phyloP scores from a whole-genome alignment of 257 asterid species.

The Oldenlandia corymbosa region DNA sequence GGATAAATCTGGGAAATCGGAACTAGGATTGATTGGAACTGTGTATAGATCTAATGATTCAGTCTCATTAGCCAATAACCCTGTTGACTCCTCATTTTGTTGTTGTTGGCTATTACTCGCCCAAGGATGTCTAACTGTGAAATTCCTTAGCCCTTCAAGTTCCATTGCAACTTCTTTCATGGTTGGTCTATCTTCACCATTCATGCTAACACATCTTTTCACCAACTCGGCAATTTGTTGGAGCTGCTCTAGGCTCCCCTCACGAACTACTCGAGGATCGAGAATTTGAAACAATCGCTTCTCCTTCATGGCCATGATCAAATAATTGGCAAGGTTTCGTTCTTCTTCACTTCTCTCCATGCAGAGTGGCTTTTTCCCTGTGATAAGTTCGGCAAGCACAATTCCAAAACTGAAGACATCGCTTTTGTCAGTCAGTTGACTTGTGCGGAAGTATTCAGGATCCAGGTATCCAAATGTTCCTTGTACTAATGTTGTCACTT shows the following conservation, averaged over 20 bases:
- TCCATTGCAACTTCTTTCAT: constrained; percentile 77
- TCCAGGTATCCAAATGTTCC: constrained; percentile 79
- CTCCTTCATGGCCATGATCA: constrained; percentile 38
- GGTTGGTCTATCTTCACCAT: constrained; percentile 59
- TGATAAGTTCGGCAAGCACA: constrained; percentile 57
- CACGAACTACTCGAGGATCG: constrained; percentile 54
- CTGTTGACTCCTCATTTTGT: constrained; percentile 19
- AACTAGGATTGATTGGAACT: constrained; percentile 25
- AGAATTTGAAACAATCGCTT: constrained; percentile 43
- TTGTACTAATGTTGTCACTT: constrained; percentile 66
- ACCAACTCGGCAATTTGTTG: constrained; percentile 41
- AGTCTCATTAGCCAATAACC: constrained; percentile 17
- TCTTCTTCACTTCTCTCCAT: constrained; percentile 36
- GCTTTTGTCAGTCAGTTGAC: constrained; percentile 65
- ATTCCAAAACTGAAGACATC: constrained; percentile 82
- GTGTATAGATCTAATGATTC: constrained; percentile 44
- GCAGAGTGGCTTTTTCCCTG: constrained; percentile 57
- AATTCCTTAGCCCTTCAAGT: constrained; percentile 58
- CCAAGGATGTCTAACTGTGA: constrained; percentile 43
- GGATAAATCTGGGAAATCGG: constrained; percentile 19
- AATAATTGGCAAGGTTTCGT: constrained; percentile 43
- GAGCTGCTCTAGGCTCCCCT: constrained; percentile 56
- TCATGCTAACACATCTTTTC: constrained; percentile 43
- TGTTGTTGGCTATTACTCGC: constrained; percentile 13
- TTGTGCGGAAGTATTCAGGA: constrained; percentile 67